Base-by-base conservation (phyloP, 257 asterid genomes). In the Osmanthus fragrans region DNA sequence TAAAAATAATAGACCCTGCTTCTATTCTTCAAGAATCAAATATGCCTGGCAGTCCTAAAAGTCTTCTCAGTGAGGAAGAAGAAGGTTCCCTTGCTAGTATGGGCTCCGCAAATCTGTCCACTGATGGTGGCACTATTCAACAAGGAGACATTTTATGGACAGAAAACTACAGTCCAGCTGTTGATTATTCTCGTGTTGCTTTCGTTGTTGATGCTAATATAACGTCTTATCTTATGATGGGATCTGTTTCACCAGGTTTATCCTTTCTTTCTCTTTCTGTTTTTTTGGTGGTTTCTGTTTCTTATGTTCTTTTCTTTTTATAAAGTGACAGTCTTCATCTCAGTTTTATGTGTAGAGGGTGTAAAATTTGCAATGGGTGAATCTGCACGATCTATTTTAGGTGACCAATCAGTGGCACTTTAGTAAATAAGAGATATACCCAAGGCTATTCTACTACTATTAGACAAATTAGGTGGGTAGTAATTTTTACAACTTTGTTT, bases 181-280 rank as follows among this genome's bases (percentile, higher is more conserved):
- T 92, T 69, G 99, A 93, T 87, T 89, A 91, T 85, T 84, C 92
- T 78, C 97, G 97, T 73, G 98, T 93, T 76, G 99, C 99, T 79
- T 96, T 96, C 84, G 94, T 96, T 78, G 99, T 96, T 45, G 99
- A 96, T 85, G 98, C 99, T 75, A 96, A 96, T 86, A 96, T 96
- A 80, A 96, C 99, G 39, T 93, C 98, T 76, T 96, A 96, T 86
- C 98, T 96, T 78, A 96, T 96, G 99, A 96, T 96, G 99, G 99
- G 99, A 85, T 96, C 99, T 87, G 99, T 96, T 85, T 96, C 99
- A 85, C 99, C 98, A 90, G 99, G 98, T 93, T 71, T 77, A 82
- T 80, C 82, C 60, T 73, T 47, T 84, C 16, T 47, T 75, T 56
- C 64, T 67, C 56, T 65, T 54, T 39, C 37, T 39, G 21, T 54